Evolutionary conservation across 2,329 filamentous ascomycete species (phyloP), one percentile per base, ranked within the genome.

Genomic region (Hypoxylon sp.): DNA sequence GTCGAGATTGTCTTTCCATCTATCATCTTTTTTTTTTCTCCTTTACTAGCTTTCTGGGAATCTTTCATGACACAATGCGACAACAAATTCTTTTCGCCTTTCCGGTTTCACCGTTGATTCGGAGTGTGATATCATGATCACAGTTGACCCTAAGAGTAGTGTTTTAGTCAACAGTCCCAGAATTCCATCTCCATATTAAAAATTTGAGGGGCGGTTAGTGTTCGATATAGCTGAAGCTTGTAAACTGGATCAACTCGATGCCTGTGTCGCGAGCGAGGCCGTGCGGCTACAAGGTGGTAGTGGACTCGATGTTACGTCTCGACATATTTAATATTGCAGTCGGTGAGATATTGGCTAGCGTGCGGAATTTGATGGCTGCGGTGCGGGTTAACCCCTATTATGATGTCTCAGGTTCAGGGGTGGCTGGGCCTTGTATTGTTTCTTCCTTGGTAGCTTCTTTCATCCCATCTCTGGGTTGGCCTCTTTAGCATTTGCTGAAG

Each of bases 331-430:
- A 44, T 44, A 44, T 44, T 44, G 40, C n/a, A 44, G 40, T 44
- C 50, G 56, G 44, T 55, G 17, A 50, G 25, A 10, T 56, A 33
- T 20, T 35, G 50, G 11, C 25, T 20, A 27, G 56, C 30, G 42
- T 37, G 30, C 48, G 37, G 42, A 49, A 53, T 8, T 14, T 37
- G 40, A 33, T 48, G 10, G 42, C 33, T 51, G 25, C 42, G 31
- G 50, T 25, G 25, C 27, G 25, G 6, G 46, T 31, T 57, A 44
- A 42, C 44, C 44, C 44, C 50, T 55, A 25, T 22, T 50, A 14
- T 14, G 27, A 10, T 51, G 58, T 56, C 25, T 42, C 46, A 40
- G 50, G 11, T 48, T 61, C 14, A 31, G 17, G 51, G 42, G 44
- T 63, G 51, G 42, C 42, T 57, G 42, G 33, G 17, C 27, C n/a